phyloP scores from a whole-genome alignment of 176 grass and related monocot species.

The Areca catechu region DNA sequence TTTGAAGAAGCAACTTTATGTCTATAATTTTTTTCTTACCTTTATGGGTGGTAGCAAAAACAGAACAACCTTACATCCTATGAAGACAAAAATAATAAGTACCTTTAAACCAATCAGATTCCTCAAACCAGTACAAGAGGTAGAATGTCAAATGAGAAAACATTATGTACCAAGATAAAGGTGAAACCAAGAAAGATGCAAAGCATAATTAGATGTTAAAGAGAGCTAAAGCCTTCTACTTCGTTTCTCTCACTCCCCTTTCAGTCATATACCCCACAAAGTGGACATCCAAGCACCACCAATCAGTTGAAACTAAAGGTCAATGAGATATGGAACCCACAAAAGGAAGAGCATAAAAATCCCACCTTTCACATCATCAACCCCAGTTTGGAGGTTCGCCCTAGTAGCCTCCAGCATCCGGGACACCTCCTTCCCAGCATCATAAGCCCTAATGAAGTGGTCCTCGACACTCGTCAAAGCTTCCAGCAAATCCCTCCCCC shows the following conservation, averaged over 20 bases:
- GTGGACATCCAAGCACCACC: not conserved
- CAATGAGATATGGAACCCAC: not conserved
- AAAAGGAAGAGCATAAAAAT: slow-evolving; percentile 25
- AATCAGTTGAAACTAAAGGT: not conserved
- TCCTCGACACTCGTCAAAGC: slow-evolving; percentile 79
- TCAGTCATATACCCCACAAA: slow-evolving; percentile 15
- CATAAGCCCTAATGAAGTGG: slow-evolving; percentile 56
- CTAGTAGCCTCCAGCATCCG: slow-evolving; percentile 70
- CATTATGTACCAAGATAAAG: slow-evolving; percentile 19
- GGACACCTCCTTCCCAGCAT: slow-evolving; percentile 72
- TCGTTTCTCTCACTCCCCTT: slow-evolving; percentile 16
- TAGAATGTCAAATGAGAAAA: too few relatives aligned
- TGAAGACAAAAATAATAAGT: too few relatives aligned
- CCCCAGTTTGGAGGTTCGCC: slow-evolving; percentile 11
- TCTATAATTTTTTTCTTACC: too few relatives aligned
- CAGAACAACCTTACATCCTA: too few relatives aligned
- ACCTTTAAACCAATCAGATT: too few relatives aligned
- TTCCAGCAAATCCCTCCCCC: slow-evolving; percentile 55
- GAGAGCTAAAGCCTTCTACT: slow-evolving; percentile 21
- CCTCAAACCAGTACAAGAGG: too few relatives aligned
- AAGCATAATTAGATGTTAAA: slow-evolving; percentile 23
- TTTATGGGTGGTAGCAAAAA: too few relatives aligned
- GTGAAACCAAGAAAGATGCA: slow-evolving; percentile 27
- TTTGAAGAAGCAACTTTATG: too few relatives aligned
- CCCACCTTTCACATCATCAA: slow-evolving; percentile 76